Evolutionary conservation across 148 eudicot genomes (phyloP), one percentile per base, ranked within the genome.

Genomic region (Tetragonia tetragonoides): DNA sequence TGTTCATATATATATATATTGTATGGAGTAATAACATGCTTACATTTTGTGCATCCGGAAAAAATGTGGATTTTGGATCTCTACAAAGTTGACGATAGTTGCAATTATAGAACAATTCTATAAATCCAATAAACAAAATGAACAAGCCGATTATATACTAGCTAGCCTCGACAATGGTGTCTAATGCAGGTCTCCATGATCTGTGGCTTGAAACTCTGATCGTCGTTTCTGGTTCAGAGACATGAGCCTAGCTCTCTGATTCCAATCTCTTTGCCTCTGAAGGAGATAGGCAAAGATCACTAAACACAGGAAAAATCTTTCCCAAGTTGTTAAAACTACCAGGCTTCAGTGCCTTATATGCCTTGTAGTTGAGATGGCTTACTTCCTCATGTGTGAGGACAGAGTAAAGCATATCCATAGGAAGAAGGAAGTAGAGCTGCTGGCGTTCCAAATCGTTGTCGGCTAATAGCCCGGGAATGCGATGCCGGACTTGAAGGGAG

Each of bases 141-240:
- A 60, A 28, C 34, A 28, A 28, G 34, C 34, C 40, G 20, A 16
- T 9, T 62, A 24, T 54, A 14, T 59, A 68, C 59, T 81, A 81
- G 81, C 72, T 51, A 39, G 88, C 84, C 82, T 90, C 91, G 18
- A 88, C 76, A 21, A 88, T 88, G 60, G 93, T 90, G 72, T 88
- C 93, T 82, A 90, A 64, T 0, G 89, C 86, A 28, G 91, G 93
- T 68, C 77, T 82, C 93, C 93, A 88, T n/a, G 93, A 86, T 78
- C 84, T 83, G 23, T 86, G 91, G 16, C 89, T 82, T 15, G 81
- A 79, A 63, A 24, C 77, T 53, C 85, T 84, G 68, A 47, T 75
- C 8, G 57, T 54, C 41, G 77, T 20, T 8, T 64, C 76, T 53
- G 76, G n/a, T 10, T 64, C 34, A 28, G 34, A 28, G 34, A 28